Base-by-base conservation (phyloP, 176 grass and related monocot genomes). In the Oryza punctata region DNA sequence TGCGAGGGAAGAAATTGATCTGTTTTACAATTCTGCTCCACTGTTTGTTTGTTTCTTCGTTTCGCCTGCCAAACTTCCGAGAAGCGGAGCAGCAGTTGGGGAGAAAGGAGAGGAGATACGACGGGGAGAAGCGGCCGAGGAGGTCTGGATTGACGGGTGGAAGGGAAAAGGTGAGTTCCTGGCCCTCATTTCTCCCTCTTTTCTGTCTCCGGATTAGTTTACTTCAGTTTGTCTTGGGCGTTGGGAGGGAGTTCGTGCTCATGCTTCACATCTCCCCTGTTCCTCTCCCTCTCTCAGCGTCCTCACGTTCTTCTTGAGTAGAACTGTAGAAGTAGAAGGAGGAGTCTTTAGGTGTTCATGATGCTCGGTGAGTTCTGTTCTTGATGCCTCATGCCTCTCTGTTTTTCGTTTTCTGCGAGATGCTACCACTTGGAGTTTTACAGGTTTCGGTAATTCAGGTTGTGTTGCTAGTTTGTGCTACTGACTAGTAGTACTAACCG, bases 21-120 rank as follows among this genome's bases (percentile, higher is more conserved):
- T 69, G 2, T 46, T 68, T 67, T 79, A 79, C 14, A 66, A 15
- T 3, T 16, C 76, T 30, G 6, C 5, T 40, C 3, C 29, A 54
- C 2, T 23, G 10, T 35, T 35, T 14, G 10, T 35, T 35, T 23
- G 10, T 24, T 66, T 35, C 59, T 81, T 2, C 6, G 63, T 49
- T 43, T 72, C 37, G 70, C 79, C 67, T 41, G 32, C 38, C 63
- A 37, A 90, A 83, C 84, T 79, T 90, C 75, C 80, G 3, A 52
- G 79, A 63, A 73, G 68, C 4, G 38, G 74, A 72, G 41, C 10
- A 25, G 41, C 29, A 26, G 64, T 16, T 23, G 13, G 41, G 82
- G 70, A 49, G 70, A 10, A 33, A 65, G 65, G 13, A 63, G 16
- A 25, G 44, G 26, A 57, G 77, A 67, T 40, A 27, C 70, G 63